Evolutionary conservation across 2,329 filamentous ascomycete species (phyloP).

Genomic region (Colletotrichum endophyticum): DNA sequence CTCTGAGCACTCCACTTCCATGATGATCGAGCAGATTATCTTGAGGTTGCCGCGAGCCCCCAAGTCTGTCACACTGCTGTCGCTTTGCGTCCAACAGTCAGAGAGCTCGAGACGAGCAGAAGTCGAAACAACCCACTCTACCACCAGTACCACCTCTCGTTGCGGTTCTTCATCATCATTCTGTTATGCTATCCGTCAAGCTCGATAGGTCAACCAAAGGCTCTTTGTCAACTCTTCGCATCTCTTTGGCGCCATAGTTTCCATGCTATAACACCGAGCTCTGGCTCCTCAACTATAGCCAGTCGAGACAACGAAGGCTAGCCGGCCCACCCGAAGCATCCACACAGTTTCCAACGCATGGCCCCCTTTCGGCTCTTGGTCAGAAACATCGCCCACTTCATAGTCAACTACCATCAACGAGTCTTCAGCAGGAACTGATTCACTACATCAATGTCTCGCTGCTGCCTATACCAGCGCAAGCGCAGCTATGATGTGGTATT

Average conservation of each 20-base stretch:
- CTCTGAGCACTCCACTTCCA: neutral
- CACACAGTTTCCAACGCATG: no score
- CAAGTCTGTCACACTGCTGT: neutral
- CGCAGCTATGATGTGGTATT: neutral
- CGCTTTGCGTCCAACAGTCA: neutral
- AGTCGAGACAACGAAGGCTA: neutral
- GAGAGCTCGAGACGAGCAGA: neutral
- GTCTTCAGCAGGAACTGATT: neutral
- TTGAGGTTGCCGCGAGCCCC: neutral
- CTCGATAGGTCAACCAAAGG: neutral
- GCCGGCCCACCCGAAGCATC: neutral
- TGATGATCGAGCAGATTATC: neutral
- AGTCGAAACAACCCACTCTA: neutral
- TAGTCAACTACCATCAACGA: neutral
- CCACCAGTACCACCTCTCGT: neutral
- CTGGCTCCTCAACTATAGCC: neutral
- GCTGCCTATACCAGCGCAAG: neutral
- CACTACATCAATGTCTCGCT: neutral
- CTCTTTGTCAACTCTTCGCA: rapidly evolving
- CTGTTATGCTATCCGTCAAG: neutral
- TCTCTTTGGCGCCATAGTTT: neutral
- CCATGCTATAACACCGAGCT: neutral
- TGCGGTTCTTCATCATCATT: neutral
- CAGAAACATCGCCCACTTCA: neutral
- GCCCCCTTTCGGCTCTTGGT: neutral